phyloP scores from a whole-genome alignment of 768 basidiomycete genomes.

The Mycena sanguinolenta region DNA sequence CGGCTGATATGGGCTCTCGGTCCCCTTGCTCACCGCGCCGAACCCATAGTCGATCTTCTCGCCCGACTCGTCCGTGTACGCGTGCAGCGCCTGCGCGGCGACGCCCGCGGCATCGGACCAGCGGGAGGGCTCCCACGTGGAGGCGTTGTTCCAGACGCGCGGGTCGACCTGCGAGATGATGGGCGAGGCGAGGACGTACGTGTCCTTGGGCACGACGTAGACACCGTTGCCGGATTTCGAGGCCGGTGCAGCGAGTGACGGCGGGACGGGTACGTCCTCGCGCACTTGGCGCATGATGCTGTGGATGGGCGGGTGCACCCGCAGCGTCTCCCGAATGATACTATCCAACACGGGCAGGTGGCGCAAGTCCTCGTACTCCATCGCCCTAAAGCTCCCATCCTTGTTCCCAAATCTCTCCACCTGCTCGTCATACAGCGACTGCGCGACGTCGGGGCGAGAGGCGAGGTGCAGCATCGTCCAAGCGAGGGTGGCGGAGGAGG shows the following conservation, averaged over 20 bases:
- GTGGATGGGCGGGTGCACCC: constrained; percentile 96
- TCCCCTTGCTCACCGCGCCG: constrained; percentile 95
- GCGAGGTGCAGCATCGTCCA: constrained; percentile 94
- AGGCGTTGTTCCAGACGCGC: constrained; percentile 79
- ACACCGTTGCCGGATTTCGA: constrained; percentile 73
- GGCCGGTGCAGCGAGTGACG: constrained; percentile 82
- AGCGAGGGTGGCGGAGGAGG: constrained; percentile 91
- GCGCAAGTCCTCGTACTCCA: constrained; percentile 90
- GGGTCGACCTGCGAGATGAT: constrained; percentile 92
- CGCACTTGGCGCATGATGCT: constrained; percentile 95
- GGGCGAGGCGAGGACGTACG: constrained; percentile 91
- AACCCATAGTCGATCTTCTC: constrained; percentile 98
- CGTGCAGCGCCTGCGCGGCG: constrained; percentile 81
- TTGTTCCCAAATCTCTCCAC: constrained; percentile 82
- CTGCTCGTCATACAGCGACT: constrained; percentile 91
- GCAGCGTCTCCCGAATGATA: constrained; percentile 94
- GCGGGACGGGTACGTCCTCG: constrained; percentile 85
- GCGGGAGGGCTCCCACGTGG: constrained; percentile 81
- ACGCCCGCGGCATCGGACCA: constrained; percentile 91
- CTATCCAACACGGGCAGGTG: constrained; percentile 87
- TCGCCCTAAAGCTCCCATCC: constrained; percentile 82
- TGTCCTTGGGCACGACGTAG: constrained; percentile 91
- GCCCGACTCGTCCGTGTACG: constrained; percentile 80
- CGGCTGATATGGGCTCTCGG: constrained; percentile 95
- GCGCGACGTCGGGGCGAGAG: constrained; percentile 78